Conservation (phyloP, 2,329 filamentous ascomycete species). For the Didymella exigua region DNA sequence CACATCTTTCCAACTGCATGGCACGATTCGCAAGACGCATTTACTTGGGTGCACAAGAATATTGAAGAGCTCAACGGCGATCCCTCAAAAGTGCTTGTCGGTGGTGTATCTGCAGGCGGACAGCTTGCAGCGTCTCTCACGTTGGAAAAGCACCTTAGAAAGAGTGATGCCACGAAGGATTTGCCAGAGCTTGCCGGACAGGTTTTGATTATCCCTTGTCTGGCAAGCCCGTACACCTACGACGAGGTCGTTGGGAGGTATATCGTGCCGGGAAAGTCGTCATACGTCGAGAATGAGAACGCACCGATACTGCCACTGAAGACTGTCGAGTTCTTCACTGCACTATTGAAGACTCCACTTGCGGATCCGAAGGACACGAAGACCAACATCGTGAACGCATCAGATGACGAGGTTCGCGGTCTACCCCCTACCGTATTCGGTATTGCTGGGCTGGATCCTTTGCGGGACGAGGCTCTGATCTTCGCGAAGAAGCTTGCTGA, state of each 20-base stretch:
- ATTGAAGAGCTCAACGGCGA: conserved; percentile 50
- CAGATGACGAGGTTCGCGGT: conserved; percentile 48
- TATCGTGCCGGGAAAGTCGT: conserved; percentile 50
- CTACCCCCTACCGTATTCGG: conserved; percentile 56
- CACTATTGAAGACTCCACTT: conserved; percentile 24
- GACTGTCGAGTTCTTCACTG: conserved; percentile 43
- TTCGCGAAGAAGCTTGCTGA: conserved; percentile 52
- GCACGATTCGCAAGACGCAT: conserved; percentile 61
- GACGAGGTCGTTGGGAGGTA: conserved; percentile 44
- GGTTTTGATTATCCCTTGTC: conserved; percentile 45
- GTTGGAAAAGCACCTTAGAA: conserved; percentile 53
- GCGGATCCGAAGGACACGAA: conserved; percentile 42
- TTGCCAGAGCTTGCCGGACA: conserved; percentile 55
- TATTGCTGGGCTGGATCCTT: conserved; percentile 57
- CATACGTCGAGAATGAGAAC: conserved; percentile 49
- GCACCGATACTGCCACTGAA: conserved; percentile 57
- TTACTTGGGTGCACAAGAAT: conserved; percentile 60
- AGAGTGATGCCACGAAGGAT: conserved; percentile 33
- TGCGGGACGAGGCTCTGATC: conserved; percentile 57
- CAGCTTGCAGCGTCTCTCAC: conserved; percentile 57
- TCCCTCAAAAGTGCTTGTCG: conserved; percentile 53
- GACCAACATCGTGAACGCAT: conserved; percentile 40
- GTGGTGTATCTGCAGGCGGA: conserved; percentile 58
- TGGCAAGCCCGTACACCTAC: conserved; percentile 50
- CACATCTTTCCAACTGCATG: conserved; percentile 59